Percentiles rank a stretch among this genome's conserved stretches.
Evolutionary conservation across 352 stramenopile genomes (phyloP).

Genomic region (Pythium graminicola): DNA sequence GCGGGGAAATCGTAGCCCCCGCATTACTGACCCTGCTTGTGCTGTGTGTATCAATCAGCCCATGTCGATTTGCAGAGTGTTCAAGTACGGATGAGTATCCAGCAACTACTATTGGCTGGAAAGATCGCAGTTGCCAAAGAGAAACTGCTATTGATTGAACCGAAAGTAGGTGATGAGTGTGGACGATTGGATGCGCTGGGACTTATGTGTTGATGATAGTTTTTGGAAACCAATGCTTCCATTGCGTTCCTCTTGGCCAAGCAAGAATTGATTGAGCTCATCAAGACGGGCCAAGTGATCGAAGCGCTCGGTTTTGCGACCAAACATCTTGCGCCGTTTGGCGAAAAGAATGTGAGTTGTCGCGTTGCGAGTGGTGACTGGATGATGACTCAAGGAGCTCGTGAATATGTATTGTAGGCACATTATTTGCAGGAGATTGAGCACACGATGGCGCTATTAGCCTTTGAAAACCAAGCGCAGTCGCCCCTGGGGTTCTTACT

Average conservation of each 20-base stretch:
- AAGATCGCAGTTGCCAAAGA: slow-evolving; percentile 50
- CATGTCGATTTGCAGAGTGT: slow-evolving; percentile 70
- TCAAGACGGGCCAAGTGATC: slow-evolving; percentile 55
- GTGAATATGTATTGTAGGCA: slow-evolving; percentile 26
- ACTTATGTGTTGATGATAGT: slow-evolving; percentile 21
- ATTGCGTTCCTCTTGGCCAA: slow-evolving; percentile 78
- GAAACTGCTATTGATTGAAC: slow-evolving; percentile 50
- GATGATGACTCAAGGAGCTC: background rate
- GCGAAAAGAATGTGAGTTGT: slow-evolving; percentile 61
- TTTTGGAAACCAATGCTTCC: slow-evolving; percentile 45
- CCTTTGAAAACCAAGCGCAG: slow-evolving; percentile 60
- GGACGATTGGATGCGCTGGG: background rate
- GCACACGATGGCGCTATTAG: slow-evolving; percentile 66
- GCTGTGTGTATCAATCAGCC: slow-evolving; percentile 22
- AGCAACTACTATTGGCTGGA: slow-evolving; percentile 56
- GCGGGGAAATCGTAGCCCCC: slow-evolving; percentile 1
- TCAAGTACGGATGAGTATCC: slow-evolving; percentile 63
- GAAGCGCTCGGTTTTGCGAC: slow-evolving; percentile 67
- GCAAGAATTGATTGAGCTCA: slow-evolving; percentile 75
- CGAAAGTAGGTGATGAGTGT: slow-evolving; percentile 21
- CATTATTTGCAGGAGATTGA: slow-evolving; percentile 74
- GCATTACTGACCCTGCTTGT: slow-evolving; percentile 13
- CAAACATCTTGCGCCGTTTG: slow-evolving; percentile 62
- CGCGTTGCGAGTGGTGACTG: background rate
- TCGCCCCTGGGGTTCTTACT: slow-evolving; percentile 53